Conservation (phyloP, 139 green algal species). For the Protoeuglena noctilucae region DNA sequence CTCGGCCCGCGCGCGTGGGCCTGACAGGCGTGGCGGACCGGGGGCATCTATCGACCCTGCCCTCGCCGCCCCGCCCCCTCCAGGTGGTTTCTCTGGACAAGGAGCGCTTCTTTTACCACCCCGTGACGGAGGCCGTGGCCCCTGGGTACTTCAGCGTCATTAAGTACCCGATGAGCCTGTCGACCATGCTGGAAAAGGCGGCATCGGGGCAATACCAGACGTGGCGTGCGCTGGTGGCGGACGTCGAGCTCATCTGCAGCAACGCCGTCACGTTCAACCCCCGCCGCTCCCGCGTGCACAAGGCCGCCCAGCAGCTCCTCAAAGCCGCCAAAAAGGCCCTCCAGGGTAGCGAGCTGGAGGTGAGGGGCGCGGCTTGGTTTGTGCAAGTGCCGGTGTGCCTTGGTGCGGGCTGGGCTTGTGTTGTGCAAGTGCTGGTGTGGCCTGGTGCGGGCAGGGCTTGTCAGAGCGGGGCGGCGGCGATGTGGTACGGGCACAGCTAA, state of each 20-base stretch:
- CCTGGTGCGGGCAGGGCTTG: no score
- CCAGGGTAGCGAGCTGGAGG: conserved; percentile 8
- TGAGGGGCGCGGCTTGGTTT: no score
- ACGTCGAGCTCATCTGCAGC: conserved; percentile 47
- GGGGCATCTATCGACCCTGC: no score
- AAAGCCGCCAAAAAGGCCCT: conserved; percentile 22
- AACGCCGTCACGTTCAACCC: conserved; percentile 53
- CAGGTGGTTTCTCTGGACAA: no score
- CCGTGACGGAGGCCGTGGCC: conserved; percentile 25
- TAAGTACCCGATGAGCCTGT: conserved; percentile 41
- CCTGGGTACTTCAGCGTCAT: conserved; percentile 38
- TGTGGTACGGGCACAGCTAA: no score
- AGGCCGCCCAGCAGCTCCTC: conserved; percentile 24
- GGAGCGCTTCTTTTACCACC: not conserved
- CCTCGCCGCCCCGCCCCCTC: no score
- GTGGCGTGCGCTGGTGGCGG: conserved; percentile 24
- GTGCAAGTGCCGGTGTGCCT: no score
- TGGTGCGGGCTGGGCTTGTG: no score
- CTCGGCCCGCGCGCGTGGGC: no score
- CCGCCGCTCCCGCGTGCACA: conserved; percentile 31
- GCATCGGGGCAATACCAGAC: conserved; percentile 17
- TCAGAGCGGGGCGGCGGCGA: no score
- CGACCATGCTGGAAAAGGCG: conserved; percentile 30
- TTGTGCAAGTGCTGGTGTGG: no score
- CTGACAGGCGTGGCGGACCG: no score